Base-by-base conservation (phyloP, 78 protist genomes). In the Andalucia godoyi region DNA sequence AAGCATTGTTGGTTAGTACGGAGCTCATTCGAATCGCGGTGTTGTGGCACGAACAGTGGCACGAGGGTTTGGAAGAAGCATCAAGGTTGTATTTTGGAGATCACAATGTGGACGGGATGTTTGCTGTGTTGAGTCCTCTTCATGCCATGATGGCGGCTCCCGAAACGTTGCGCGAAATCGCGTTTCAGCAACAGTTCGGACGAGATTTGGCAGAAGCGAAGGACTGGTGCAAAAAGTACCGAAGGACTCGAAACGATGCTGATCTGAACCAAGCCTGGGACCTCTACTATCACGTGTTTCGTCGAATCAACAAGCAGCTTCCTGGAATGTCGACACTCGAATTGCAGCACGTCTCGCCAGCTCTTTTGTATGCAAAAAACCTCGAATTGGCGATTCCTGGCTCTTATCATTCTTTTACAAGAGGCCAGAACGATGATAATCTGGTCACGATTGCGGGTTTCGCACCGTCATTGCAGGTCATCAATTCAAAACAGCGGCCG, bases 401-500 rank as follows among this genome's bases (percentile, higher is more conserved):
- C 42, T 82, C 83, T 8, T 88, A 67, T 43, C 61, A 43, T 47
- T 58, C 10, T 8, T 18, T 12, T 8, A 10, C 36, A 6, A 66
- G 62, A 1, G 80, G 80, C 40, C 66, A 65, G 47, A 57, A 41
- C 25, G 64, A n/a, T n/a, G n/a, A n/a, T n/a, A n/a, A n/a, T n/a
- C n/a, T 86, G n/a, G 79, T 87, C 15, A n/a, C 87, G 21, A 93
- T 97, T 66, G 60, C 32, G 38, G n/a, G 72, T 30, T 91, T 92
- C 64, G 73, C 42, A n/a, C 77, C 85, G 17, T 18, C 53, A 3
- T 88, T 96, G 29, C 7, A 13, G 0, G 96, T 97, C 36, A 93
- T 97, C 69, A 63, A 84, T 17, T 81, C 95, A 21, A 98, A 98
- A 80, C 99, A 96, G 79, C 78, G 98, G 18, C 99, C 99, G 49